These are phyloP conservation scores for Somion occarium DNA, from an alignment of 1,284 basidiomycete species.

Conservation along the genomic window DNA sequence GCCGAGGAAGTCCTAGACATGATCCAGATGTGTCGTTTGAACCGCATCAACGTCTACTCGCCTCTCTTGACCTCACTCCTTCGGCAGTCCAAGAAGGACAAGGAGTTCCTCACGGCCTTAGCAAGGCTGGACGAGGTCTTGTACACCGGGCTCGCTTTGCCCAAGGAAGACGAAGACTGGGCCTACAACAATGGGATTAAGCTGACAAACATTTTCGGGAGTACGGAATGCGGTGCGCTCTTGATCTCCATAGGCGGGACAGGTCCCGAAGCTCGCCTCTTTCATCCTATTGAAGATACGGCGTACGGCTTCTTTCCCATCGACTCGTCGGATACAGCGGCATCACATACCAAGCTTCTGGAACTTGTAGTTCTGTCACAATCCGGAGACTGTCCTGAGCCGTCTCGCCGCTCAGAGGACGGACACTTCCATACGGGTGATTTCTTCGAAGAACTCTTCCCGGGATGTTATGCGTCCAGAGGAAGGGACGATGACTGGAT, in stretches of 20 bases:
- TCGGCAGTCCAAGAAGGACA: constrained; percentile 49
- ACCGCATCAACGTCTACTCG: constrained; percentile 66
- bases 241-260: constrained; percentile 48
- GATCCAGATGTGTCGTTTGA: constrained; percentile 59
- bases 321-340: constrained; percentile 36
- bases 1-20: constrained; percentile 64
- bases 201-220: constrained; percentile 65
- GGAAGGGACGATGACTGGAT: constrained; percentile 77
- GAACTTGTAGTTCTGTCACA: constrained; percentile 61
- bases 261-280: constrained; percentile 32
- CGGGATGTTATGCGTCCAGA: constrained; percentile 52
- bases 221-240: constrained; percentile 67
- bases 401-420: constrained; percentile 48
- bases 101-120: constrained; percentile 54
- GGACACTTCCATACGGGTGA: constrained; percentile 73
- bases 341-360: constrained; percentile 40
- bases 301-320: constrained; percentile 57
- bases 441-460: constrained; percentile 54
- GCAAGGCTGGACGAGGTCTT: constrained; percentile 52
- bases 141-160: constrained; percentile 59
- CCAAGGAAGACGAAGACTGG: constrained; percentile 61
- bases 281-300: constrained; percentile 47
- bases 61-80: constrained; percentile 61
- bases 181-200: constrained; percentile 51
- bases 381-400: constrained; percentile 62